Percentiles rank a stretch among this genome's conserved stretches.
Evolutionary conservation across 2,329 filamentous ascomycete species (phyloP).

Genomic region (Phoma herbarum): DNA sequence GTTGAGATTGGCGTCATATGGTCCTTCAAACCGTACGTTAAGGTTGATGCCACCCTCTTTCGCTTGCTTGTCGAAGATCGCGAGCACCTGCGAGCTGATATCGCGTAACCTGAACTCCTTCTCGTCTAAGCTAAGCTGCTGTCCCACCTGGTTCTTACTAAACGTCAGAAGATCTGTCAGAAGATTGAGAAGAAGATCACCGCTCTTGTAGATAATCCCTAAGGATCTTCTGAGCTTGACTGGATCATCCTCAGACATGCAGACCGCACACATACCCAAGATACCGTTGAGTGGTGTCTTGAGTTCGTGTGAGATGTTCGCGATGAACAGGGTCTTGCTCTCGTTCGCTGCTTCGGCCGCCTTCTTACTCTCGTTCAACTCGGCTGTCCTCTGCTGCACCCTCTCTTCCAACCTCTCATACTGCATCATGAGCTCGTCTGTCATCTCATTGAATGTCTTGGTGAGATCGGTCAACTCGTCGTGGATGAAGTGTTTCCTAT

Average conservation of each 20-base stretch:
- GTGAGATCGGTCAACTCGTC: slow-evolving; percentile 88
- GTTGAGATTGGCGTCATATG: slow-evolving; percentile 51
- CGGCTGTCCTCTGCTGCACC: slow-evolving; percentile 80
- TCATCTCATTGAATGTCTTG: slow-evolving; percentile 91
- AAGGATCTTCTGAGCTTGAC: slow-evolving; percentile 81
- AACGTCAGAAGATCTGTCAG: slow-evolving; percentile 91
- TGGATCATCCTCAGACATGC: slow-evolving; percentile 89
- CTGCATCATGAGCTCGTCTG: slow-evolving; percentile 85
- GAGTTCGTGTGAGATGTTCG: slow-evolving; percentile 87
- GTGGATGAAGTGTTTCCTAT: slow-evolving; percentile 76
- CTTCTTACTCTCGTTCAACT: slow-evolving; percentile 89
- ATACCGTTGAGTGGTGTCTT: slow-evolving; percentile 97
- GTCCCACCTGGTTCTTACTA: slow-evolving; percentile 92
- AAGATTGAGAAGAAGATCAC: slow-evolving; percentile 82
- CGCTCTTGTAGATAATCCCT: slow-evolving; percentile 88
- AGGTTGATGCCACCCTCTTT: slow-evolving; percentile 80
- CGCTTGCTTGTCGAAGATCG: slow-evolving; percentile 91
- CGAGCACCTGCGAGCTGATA: slow-evolving; percentile 79
- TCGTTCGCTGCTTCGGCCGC: slow-evolving; percentile 94
- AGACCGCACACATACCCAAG: slow-evolving; percentile 90
- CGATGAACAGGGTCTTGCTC: slow-evolving; percentile 97
- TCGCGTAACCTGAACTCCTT: slow-evolving; percentile 87
- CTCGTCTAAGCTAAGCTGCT: slow-evolving; percentile 81
- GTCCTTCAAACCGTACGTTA: slow-evolving; percentile 73
- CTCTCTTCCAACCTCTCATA: slow-evolving; percentile 86